A percentile compares a stretch with the other conserved stretches of the same genome.
Conservation (phyloP, 2,329 filamentous ascomycete genomes). For the Ilyonectria mors-panacis region DNA sequence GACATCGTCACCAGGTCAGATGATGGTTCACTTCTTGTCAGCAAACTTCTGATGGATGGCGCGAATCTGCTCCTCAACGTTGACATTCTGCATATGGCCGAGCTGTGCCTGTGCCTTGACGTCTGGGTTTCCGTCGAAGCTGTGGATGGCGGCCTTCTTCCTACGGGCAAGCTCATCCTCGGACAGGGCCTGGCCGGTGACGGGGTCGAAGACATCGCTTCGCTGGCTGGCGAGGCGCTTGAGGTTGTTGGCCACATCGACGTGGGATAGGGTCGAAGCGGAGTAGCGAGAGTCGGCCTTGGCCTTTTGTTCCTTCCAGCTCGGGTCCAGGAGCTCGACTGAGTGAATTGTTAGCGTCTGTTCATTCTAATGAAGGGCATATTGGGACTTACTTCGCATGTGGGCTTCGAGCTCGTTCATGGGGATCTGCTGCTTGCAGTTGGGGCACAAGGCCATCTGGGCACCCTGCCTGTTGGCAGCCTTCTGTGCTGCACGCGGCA, state of each 20-base stretch:
- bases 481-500: conserved; percentile 84
- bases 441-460: conserved; percentile 86
- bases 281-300: conserved; percentile 88
- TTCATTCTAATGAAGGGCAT: not conserved
- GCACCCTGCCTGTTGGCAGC: conserved; percentile 75
- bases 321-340: conserved; percentile 93
- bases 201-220: conserved; percentile 86
- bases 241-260: conserved; percentile 92
- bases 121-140: conserved; percentile 77
- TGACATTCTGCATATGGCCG: conserved; percentile 76
- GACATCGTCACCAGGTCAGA: conserved; percentile 4
- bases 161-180: conserved; percentile 82
- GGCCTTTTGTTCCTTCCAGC: conserved; percentile 95
- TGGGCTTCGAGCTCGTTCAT: conserved; percentile 91
- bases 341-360: conserved; percentile 59
- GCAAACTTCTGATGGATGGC: conserved; percentile 71
- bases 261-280: conserved; percentile 88
- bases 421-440: conserved; percentile 92
- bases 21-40: conserved; percentile 52
- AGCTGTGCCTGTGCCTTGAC: conserved; percentile 68
- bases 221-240: conserved; percentile 94
- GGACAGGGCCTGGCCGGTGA: conserved; percentile 76
- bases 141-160: conserved; percentile 79
- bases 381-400: conserved; percentile 79
- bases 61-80: conserved; percentile 89